Evolutionary conservation across 1,139 yeast genomes (phyloP), one percentile per base, ranked within the genome.

Genomic region (Pichia sp.): DNA sequence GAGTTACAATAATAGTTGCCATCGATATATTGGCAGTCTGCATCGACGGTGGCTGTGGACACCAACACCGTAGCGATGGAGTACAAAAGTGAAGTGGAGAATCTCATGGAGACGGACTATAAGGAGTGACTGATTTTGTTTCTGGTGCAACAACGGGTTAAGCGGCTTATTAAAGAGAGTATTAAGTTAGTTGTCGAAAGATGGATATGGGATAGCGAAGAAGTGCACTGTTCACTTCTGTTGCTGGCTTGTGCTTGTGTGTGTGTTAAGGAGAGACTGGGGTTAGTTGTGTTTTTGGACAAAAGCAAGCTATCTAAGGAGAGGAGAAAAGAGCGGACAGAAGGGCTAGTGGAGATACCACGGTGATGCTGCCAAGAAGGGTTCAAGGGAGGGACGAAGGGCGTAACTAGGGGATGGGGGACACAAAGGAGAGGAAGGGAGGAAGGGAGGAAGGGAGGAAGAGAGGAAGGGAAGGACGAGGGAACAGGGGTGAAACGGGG

Each of bases 1-100:
- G 81, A 70, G 61, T 79, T 72, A 74, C 97, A 90, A 80, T 86
- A 90, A 77, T 85, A 87, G 79, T 89, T 90, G 61, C 97, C 97
- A 58, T 72, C 76, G 51, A 73, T 74, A 59, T 72, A 70, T 46
- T 75, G 64, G 60, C 84, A 19, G 45, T 67, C 76, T 30, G 73
- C 71, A 45, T 74, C 74, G 31, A 69, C 70, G 45, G 72, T 63
- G 23, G 69, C 53, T 23, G 66, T 57, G 50, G 71, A 62, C 38
- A 67, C 57, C 44, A 75, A 43, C 7, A 53, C 52, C n/a, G 59
- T 62, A 53, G 71, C 65, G 34, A 70, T 60, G 38, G 76, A 68
- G 53, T 68, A 58, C 40, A 74, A 61, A 51, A 68, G 62, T 15
- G 68, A 42, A 19, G 47, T 50, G 29, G 66, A 58, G 55, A 63